phyloP scores from a whole-genome alignment of 345 rosid species.

The Euphorbia tirucalli region DNA sequence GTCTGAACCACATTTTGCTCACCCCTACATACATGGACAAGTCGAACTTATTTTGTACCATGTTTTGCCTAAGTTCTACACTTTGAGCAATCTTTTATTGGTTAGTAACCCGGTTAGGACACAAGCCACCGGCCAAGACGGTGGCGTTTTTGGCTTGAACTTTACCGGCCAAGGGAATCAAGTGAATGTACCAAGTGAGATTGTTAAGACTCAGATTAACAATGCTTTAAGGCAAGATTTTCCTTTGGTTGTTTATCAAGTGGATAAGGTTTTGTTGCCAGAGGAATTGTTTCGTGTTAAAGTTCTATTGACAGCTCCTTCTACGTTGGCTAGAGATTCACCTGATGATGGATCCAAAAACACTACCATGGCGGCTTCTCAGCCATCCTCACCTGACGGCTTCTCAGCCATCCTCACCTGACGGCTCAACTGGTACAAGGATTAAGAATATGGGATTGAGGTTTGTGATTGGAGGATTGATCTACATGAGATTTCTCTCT shows the following conservation, averaged over 20 bases:
- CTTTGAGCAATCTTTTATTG: slow-evolving; percentile 43
- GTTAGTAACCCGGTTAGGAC: slow-evolving; percentile 83
- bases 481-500: slow-evolving; percentile 48
- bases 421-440: slow-evolving; percentile 30
- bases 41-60: slow-evolving; percentile 64
- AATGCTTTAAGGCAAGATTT: slow-evolving; percentile 43
- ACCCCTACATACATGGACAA: too few species aligned
- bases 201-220: slow-evolving; percentile 58
- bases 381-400: slow-evolving; percentile 38
- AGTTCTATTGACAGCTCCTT: slow-evolving; percentile 37
- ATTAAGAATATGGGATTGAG: slow-evolving; percentile 34
- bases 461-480: slow-evolving; percentile 43
- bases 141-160: slow-evolving; percentile 52
- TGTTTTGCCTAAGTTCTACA: slow-evolving; percentile 55
- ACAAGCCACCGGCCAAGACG: slow-evolving; percentile 49
- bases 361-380: slow-evolving; percentile 27
- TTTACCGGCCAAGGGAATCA: slow-evolving; percentile 66
- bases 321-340: slow-evolving; percentile 24
- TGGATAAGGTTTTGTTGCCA: slow-evolving; percentile 79
- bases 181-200: slow-evolving; percentile 72
- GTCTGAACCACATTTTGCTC: too few species aligned
- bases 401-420: slow-evolving; percentile 34
- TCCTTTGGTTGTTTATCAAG: slow-evolving; percentile 75
- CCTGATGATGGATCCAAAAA: slow-evolving; percentile 22
- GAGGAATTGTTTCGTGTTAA: slow-evolving; percentile 48